These are phyloP conservation scores for Stachybotrys chartarum DNA, from an alignment of 2,329 filamentous ascomycete genomes.

Conservation along the genomic window DNA sequence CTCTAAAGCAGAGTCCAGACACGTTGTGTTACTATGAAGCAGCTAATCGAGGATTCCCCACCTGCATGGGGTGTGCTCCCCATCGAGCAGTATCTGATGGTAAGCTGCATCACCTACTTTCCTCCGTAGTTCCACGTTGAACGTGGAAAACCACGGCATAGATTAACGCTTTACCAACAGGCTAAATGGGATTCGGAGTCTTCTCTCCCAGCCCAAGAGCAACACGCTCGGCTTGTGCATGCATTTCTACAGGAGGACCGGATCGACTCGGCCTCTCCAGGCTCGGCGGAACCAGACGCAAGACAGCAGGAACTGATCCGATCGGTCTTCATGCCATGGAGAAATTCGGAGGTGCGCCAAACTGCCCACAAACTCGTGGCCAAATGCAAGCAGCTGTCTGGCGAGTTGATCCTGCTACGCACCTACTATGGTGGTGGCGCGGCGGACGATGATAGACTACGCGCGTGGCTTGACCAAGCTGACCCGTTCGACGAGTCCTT, in stretches of 20 bases:
- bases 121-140: background rate
- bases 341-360: background rate
- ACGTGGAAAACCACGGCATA: background rate
- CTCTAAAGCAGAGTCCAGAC: background rate
- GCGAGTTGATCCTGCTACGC: conserved; percentile 2
- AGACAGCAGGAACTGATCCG: background rate
- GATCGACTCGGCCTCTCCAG: background rate
- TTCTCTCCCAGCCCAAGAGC: background rate
- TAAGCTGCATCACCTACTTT: background rate
- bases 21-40: background rate
- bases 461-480: conserved; percentile 1
- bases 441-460: conserved; percentile 1
- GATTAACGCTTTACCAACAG: background rate
- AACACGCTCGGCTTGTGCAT: conserved; percentile 1
- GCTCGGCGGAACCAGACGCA: background rate
- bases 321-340: conserved; percentile 1
- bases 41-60: background rate
- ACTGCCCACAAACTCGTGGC: conserved; percentile 1
- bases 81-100: conserved; percentile 2
- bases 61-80: conserved; percentile 1
- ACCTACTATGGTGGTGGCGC: conserved; percentile 3
- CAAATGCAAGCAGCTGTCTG: background rate
- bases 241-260: conserved; percentile 1
- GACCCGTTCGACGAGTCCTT: background rate
- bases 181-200: conserved; percentile 1